Conservation (phyloP, 139 green algal genomes). For the Desmodesmus armatus region DNA sequence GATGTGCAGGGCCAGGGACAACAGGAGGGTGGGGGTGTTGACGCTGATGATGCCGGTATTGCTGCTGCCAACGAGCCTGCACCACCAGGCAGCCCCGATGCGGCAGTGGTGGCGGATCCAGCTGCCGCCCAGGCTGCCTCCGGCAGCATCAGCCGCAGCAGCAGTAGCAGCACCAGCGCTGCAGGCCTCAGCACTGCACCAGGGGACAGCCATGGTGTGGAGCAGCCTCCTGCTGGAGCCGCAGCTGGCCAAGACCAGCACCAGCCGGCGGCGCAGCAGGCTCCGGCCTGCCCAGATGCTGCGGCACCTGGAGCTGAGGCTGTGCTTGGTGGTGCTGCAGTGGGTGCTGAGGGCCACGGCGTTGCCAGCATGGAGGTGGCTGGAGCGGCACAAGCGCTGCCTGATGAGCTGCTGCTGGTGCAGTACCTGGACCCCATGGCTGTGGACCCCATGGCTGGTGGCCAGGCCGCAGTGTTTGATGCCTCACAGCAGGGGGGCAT, state of each 20-base stretch:
- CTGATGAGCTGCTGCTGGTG: background rate
- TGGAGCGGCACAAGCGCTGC: background rate
- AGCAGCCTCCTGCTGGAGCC: too few relatives aligned
- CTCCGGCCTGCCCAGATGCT: too few relatives aligned
- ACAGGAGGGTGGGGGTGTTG: background rate
- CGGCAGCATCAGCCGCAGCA: background rate
- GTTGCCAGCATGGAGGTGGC: background rate
- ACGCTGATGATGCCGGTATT: background rate
- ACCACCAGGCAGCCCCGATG: background rate
- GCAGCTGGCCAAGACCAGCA: too few relatives aligned
- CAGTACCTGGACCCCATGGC: background rate
- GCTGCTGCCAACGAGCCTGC: too few relatives aligned
- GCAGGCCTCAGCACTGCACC: background rate
- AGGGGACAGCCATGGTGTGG: background rate
- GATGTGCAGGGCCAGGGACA: background rate
- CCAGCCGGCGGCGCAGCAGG: background rate
- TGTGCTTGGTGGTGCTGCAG: background rate
- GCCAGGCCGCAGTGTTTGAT: background rate
- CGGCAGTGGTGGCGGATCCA: background rate
- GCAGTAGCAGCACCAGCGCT: background rate
- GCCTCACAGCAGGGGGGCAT: too few relatives aligned
- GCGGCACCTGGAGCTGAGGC: background rate
- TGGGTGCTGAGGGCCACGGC: background rate
- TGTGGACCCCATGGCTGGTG: too few relatives aligned
- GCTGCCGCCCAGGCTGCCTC: background rate